Base-by-base conservation (phyloP, 1,284 basidiomycete species). In the Papiliotrema laurentii region DNA sequence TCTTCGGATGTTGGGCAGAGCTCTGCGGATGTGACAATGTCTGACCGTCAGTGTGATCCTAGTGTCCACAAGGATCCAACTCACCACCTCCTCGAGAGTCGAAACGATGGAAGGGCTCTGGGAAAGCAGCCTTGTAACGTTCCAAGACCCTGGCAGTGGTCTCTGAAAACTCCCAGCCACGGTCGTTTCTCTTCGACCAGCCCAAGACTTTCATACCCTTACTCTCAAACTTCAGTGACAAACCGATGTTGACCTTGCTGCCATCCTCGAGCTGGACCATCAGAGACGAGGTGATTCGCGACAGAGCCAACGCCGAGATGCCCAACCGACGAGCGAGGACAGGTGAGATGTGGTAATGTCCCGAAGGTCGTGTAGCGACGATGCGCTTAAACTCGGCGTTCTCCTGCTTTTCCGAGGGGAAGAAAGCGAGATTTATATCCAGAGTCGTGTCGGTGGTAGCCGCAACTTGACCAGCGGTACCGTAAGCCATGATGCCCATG, bases 181-280 rank as follows among this genome's bases (percentile, higher is more conserved):
- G 77, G 16, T 84, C 84, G 26, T 85, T 82, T 74, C 96, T 94
- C 58, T 84, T 81, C 24, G 92, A 87, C 72, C 96, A 97, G 52
- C 90, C 89, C 31, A 97, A 80, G 2, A 99, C 96, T 75, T 98
- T 99, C 63, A 93, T 75, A n/a, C 85, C 82, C 75, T 96, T 97
- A 21, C 84, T 89, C 69, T 98, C 96, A 55, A 97, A 98, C 72
- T 99, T 98, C 61, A 98, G 81, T 65, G 88, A 89, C 21, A 98
- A 79, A 4, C 96, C 96, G 27, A 98, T 78, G 68, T 98, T 97
- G 51, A 80, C 80, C 76, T 96, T 97, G 9, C 52, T 52, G n/a
- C 81, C 81, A 59, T 88, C 85, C 0, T 79, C 75, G 0, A 81
- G 81, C 43, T 86, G 67, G 39, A 97, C 85, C 83, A 97, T 84